Conservation (phyloP, 176 grass and related monocot species). For the Leersia perrieri region DNA sequence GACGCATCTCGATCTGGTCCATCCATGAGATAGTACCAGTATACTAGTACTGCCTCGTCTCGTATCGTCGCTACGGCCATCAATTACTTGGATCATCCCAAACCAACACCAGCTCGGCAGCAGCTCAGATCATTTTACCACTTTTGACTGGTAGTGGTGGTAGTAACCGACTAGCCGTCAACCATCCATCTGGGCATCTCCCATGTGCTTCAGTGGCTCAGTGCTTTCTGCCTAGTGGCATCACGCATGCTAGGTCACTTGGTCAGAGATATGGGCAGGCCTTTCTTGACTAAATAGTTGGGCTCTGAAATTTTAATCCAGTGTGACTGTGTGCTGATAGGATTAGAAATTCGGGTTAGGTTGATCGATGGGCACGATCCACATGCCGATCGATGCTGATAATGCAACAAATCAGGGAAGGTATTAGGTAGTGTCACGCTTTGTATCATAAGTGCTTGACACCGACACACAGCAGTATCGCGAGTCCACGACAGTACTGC, state of each 20-base stretch:
- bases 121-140: neutral
- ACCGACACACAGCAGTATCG: neutral
- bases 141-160: neutral
- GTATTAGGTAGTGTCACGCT: neutral
- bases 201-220: too few relatives aligned
- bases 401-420: neutral
- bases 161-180: neutral
- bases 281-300: neutral
- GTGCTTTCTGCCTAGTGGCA: neutral
- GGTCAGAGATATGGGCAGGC: too few relatives aligned
- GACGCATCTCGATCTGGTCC: neutral
- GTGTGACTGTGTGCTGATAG: neutral
- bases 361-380: neutral
- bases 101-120: neutral
- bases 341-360: neutral
- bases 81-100: neutral
- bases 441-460: neutral
- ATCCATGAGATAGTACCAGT: neutral
- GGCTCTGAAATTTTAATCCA: neutral
- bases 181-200: neutral
- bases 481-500: neutral
- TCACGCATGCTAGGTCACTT: neutral
- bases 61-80: neutral
- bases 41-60: neutral
- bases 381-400: neutral